Base-by-base conservation (phyloP, 2,329 filamentous ascomycete genomes). In the Penicillium psychrosexuale region DNA sequence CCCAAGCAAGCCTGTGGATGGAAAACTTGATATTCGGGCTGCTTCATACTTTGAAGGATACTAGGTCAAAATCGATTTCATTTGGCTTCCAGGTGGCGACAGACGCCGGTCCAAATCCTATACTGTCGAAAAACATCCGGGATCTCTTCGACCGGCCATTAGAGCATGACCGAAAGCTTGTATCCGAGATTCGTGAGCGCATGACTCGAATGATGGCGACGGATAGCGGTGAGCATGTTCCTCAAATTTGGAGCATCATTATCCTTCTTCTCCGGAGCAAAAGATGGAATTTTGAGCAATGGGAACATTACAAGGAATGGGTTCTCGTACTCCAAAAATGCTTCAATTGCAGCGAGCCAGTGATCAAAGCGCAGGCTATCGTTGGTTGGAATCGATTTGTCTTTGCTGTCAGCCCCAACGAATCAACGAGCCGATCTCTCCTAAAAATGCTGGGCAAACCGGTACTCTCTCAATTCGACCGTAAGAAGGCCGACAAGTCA, bases 211-310 rank as follows among this genome's bases (percentile, higher is more conserved):
- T 94, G 85, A 79, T 87, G 61, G 66, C 76, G 5, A 74, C 76
- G 27, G 82, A 85, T 12, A 81, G 84, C 22, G 84, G 83, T 9
- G 72, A 80, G 0, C 79, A 84, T 37, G 91, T 96, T 0, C 92
- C 94, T 6, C 89, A 91, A 61, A 90, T 97, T 22, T 97, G 93
- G 93, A 88, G 89, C 55, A 83, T 91, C 34, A 78, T 96, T 2
- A 84, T 93, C 7, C 80, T 96, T 2, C 84, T 96, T 52, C 78
- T 97, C 45, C 85, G 88, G 50, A 78, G 73, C 58, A 75, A 84
- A 75, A 72, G 85, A 70, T 61, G 79, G 78, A 66, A 84, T 77
- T 61, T 86, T 69, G 75, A 82, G 27, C 72, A 77, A 36, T 97
- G 93, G 89, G 80, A 86, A 31, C 84, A 88, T 66, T 85, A 91